Base-by-base conservation (phyloP, 2,329 filamentous ascomycete species). In the Metarhizium sp. region DNA sequence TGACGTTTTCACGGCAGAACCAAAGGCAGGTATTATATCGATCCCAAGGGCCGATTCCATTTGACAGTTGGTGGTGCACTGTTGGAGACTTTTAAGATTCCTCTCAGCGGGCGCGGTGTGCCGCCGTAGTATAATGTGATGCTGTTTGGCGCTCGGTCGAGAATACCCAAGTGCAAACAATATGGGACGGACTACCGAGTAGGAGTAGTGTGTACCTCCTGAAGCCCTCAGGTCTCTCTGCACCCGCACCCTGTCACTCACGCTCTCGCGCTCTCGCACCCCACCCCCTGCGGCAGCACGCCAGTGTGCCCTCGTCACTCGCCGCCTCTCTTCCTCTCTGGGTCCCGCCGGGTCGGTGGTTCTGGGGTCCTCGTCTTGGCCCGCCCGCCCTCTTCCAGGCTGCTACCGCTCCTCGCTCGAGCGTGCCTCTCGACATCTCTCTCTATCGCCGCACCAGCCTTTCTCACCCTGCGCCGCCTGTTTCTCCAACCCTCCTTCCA, bases 391-490 rank as follows among this genome's bases (percentile, higher is more conserved):
- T 16, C 48, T 30, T 51, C 25, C 47, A 43, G 49, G 43, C 55
- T 53, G 50, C 52, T 50, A 50, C 55, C 10, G 34, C 45, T 29
- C 38, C 55, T 51, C 50, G 45, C 42, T 16, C 14, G 11, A 40
- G 38, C 14, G 5, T 13, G 38, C 36, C 25, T 40, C 50, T 43
- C 34, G 7, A 14, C 14, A 5, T 16, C 38, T 16, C 38, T 40
- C 38, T 40, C 38, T 16, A 13, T 40, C 38, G 14, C 13, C 38
- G 38, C 38, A 54, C 55, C 36, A 40, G 50, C 50, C 50, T 54
- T 55, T 46, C 56, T 52, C 56, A 51, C 47, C 54, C 53, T 53
- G 54, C 47, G 53, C 53, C 53, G 56, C 50, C 47, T 32, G 42
- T 46, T 55, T 48, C 51, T 51, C 32, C 47, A 53, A 49, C 43